A percentile compares a stretch with the other conserved stretches of the same genome.
Conservation (phyloP, 805 yeast species). For the Metschnikowia lachancei region DNA sequence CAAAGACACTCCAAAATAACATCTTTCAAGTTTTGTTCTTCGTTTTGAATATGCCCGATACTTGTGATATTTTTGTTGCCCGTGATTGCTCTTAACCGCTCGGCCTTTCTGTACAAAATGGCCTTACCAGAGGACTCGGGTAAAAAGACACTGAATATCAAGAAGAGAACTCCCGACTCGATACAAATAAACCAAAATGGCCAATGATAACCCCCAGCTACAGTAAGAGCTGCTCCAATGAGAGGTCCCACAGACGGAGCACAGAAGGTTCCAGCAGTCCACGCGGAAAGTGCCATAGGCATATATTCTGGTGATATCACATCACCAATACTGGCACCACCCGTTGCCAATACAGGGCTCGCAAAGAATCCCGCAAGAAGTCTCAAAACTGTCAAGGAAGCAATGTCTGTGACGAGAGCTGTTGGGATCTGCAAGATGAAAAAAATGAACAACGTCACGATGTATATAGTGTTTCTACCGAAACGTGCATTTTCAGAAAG, state of each 20-base stretch:
- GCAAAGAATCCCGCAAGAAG: constrained; percentile 55
- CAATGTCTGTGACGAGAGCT: constrained; percentile 50
- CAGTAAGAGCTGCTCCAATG: constrained; percentile 49
- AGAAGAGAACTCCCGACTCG: constrained; percentile 12
- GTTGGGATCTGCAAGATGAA: constrained; percentile 54
- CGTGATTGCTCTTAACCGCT: constrained; percentile 15
- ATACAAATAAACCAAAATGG: constrained; percentile 17
- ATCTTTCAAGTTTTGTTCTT: constrained; percentile 7
- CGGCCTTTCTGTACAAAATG: constrained; percentile 16
- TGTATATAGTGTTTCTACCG: constrained; percentile 56
- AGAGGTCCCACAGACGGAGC: constrained; percentile 62
- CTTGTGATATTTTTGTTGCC: constrained; percentile 16
- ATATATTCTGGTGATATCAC: constrained; percentile 40
- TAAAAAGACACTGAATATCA: constrained; percentile 11
- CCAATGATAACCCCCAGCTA: constrained; percentile 16
- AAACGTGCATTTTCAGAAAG: constrained; percentile 52
- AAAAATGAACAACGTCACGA: constrained; percentile 46
- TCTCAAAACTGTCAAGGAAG: constrained; percentile 49
- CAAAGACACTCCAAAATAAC: constrained; percentile 14
- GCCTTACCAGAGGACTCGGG: constrained; percentile 19
- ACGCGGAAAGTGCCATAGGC: constrained; percentile 48
- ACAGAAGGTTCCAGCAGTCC: constrained; percentile 54
- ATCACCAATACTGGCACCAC: constrained; percentile 58
- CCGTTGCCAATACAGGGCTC: constrained; percentile 56
- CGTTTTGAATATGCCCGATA: constrained; percentile 16